Evolutionary conservation across 768 basidiomycete species (phyloP), one percentile per base, ranked within the genome.

Genomic region (Termitomyces sp.): DNA sequence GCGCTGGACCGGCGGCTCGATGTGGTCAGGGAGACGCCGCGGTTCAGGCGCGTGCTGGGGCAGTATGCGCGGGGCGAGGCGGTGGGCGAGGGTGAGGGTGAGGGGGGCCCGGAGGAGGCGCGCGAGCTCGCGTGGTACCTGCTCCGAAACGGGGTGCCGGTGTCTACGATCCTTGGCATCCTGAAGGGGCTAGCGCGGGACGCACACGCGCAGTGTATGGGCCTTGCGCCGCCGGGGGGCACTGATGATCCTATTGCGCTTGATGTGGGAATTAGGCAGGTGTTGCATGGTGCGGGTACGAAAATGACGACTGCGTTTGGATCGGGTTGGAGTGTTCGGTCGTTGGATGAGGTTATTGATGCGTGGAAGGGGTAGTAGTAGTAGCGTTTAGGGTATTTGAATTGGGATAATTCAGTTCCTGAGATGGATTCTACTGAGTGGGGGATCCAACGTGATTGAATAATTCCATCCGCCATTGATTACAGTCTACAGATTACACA

Each of bases 281-380:
- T 97, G 9, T 68, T 97, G 59, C 89, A 93, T 65, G 83, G 85
- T 0, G 90, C 94, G 0, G 95, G 95, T 1, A 83, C 84, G 0
- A 94, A 91, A 65, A 81, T 90, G 80, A 84, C 83, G 22, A 84
- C 85, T 5, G 77, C 81, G 12, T 69, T 88, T 26, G 88, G 85
- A 4, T 81, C 84, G 0, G 89, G 87, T 8, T 92, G 90, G 90
- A 81, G 83, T n/a, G 78, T 83, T 15, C 75, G 81, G 54, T 86
- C 84, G 4, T 66, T 92, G 57, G 82, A 88, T 62, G 86, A 89
- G 57, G 75, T 90, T 29, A 74, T 89, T 31, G 73, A 74, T 4
- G 75, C 77, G 2, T 91, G 88, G 89, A 76, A 36, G 34, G 20
- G 54, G n/a, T n/a, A n/a, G n/a, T n/a, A n/a, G n/a, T n/a, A n/a